A percentile compares a stretch with the other conserved stretches of the same genome.
phyloP scores from a whole-genome alignment of 768 basidiomycete species.

The Udeniomyces megalosporus region DNA sequence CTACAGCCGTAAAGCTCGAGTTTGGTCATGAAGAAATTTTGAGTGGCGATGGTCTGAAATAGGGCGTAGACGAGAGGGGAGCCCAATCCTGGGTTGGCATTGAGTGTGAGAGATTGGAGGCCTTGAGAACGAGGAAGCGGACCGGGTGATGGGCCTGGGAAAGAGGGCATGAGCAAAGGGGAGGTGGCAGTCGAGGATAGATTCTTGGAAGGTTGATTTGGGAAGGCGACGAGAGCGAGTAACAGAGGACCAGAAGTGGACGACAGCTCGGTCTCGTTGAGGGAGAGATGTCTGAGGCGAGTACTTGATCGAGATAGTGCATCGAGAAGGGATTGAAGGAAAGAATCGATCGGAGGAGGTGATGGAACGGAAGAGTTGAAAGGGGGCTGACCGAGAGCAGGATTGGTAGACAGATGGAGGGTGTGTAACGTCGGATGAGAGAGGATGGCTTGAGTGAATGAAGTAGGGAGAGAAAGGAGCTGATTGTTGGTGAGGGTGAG shows the following conservation, averaged over 20 bases:
- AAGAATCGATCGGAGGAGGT: neutral
- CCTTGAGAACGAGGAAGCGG: no score
- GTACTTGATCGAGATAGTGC: neutral
- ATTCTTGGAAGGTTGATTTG: neutral
- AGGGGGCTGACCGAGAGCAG: neutral
- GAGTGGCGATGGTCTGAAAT: neutral
- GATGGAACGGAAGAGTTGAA: neutral
- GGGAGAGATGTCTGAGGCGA: neutral
- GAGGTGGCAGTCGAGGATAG: no score
- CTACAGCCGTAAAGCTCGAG: constrained; percentile 7
- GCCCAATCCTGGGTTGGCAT: constrained; percentile 7
- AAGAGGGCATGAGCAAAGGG: no score
- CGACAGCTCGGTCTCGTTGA: neutral
- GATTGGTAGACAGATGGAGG: constrained; percentile 6
- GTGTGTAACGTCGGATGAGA: neutral
- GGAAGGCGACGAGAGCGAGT: neutral
- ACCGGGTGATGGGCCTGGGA: no score
- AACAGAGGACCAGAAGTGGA: neutral
- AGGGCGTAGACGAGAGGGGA: neutral
- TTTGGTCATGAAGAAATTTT: neutral
- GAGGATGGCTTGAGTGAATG: neutral
- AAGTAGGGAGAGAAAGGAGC: neutral
- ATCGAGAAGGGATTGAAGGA: neutral
- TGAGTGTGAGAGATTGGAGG: neutral
- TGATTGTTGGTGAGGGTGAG: constrained; percentile 10